A percentile compares a stretch with the other conserved stretches of the same genome.
Evolutionary conservation across 441 rosid species (phyloP).

Genomic region (Pelargonium exstipulatum): DNA sequence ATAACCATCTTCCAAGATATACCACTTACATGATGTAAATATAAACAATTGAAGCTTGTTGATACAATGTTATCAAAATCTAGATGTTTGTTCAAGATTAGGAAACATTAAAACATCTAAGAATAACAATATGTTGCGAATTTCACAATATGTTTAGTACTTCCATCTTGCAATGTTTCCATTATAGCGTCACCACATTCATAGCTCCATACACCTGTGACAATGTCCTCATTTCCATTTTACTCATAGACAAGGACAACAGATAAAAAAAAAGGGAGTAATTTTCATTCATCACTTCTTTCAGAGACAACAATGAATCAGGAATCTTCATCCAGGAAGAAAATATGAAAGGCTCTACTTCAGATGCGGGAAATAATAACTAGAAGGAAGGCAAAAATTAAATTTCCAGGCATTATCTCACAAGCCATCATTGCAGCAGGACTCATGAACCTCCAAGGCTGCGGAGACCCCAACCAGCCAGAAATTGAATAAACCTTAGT

Average conservation of each 20-base stretch:
- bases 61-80: conserved; percentile 4
- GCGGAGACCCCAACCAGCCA: neutral
- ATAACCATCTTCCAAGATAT: neutral
- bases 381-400: neutral
- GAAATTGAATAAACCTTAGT: neutral
- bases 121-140: conserved; percentile 2
- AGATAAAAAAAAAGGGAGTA: neutral
- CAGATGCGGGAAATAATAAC: neutral
- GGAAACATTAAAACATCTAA: neutral
- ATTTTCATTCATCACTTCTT: neutral
- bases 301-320: neutral
- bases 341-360: neutral
- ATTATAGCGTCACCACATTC: neutral
- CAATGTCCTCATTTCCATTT: too few species aligned
- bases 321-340: neutral
- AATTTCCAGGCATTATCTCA: neutral
- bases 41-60: too few species aligned
- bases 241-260: too few species aligned
- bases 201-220: too few species aligned
- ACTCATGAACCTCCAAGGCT: neutral
- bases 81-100: neutral
- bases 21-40: neutral
- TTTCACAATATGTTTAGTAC: conserved; percentile 7
- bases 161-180: neutral
- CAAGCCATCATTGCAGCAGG: neutral